A percentile compares a stretch with the other conserved stretches of the same genome.
phyloP scores from a whole-genome alignment of 306 rosid genomes.

The Casuarina equisetifolia region DNA sequence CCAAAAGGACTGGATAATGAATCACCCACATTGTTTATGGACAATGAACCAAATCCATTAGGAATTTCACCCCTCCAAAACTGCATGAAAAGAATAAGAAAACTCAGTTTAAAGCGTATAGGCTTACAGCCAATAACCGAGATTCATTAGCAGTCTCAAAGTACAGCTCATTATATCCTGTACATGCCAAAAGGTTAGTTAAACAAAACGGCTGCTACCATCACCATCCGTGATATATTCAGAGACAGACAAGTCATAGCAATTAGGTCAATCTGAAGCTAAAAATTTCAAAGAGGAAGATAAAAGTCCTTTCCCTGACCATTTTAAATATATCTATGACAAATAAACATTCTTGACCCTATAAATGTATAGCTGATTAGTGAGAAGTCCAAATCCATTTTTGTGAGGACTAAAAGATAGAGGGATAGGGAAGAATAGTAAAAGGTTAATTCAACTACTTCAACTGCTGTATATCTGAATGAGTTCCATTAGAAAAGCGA shows the following conservation, averaged over 20 bases:
- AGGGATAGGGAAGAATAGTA: not conserved
- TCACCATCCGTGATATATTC: not conserved
- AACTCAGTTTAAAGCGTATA: conserved; percentile 17
- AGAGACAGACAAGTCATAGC: conserved; percentile 5
- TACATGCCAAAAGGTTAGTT: not conserved
- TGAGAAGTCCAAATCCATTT: not conserved
- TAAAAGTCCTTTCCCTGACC: conserved; percentile 16
- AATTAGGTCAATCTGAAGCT: conserved; percentile 14
- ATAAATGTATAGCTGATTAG: not conserved
- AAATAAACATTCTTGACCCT: not conserved
- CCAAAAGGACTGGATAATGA: conserved; percentile 46
- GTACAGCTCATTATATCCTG: not conserved
- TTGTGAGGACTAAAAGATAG: not conserved
- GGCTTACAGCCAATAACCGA: conserved; percentile 15
- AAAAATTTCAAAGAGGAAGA: conserved; percentile 12
- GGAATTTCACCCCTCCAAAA: conserved; percentile 44
- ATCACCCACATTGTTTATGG: conserved; percentile 45
- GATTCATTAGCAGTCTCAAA: conserved; percentile 5
- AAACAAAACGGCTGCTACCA: conserved; percentile 14
- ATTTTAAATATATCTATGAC: conserved; percentile 10
- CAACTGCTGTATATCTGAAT: not conserved
- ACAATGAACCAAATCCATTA: conserved; percentile 45
- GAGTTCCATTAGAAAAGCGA: not conserved
- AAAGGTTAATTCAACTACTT: not conserved
- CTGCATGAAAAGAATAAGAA: conserved; percentile 44